Conservation (phyloP, 2,329 filamentous ascomycete genomes). For the Aspergillus versicolor region DNA sequence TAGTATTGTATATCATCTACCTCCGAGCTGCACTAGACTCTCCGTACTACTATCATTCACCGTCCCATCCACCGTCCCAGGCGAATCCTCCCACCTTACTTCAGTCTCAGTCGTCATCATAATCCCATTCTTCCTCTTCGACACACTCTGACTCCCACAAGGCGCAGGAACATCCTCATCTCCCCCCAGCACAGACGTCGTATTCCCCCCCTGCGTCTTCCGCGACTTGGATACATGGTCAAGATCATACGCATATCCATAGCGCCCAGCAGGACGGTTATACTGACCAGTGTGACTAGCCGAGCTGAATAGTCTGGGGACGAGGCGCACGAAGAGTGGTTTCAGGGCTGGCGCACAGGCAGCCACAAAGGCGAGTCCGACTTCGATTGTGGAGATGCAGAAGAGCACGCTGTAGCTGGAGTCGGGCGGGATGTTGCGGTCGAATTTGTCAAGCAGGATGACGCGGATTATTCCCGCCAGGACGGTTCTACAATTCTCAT, state of each 20-base stretch:
- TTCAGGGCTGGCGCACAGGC: slow-evolving; percentile 31
- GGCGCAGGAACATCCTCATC: neutral
- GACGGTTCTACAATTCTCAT: slow-evolving; percentile 20
- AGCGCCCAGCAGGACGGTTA: neutral
- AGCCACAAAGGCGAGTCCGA: slow-evolving; percentile 29
- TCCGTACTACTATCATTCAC: no score
- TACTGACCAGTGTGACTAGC: neutral
- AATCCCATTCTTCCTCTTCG: neutral
- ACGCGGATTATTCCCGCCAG: slow-evolving; percentile 31
- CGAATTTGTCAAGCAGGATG: slow-evolving; percentile 21
- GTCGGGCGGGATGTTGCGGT: slow-evolving; percentile 21
- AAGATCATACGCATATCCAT: neutral
- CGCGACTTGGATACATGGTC: neutral
- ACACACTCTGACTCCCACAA: no score
- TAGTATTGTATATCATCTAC: no score
- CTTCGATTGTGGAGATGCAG: slow-evolving; percentile 30
- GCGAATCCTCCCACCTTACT: slow-evolving; percentile 3
- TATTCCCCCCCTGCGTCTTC: neutral
- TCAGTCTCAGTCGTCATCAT: slow-evolving; percentile 7
- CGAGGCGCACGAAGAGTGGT: slow-evolving; percentile 9
- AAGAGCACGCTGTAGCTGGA: slow-evolving; percentile 28
- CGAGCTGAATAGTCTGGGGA: slow-evolving; percentile 4
- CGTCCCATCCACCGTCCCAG: neutral
- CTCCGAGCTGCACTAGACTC: no score
- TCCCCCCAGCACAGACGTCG: neutral